Conservation (phyloP, 306 rosid species). For the Trichosanthes truncata region DNA sequence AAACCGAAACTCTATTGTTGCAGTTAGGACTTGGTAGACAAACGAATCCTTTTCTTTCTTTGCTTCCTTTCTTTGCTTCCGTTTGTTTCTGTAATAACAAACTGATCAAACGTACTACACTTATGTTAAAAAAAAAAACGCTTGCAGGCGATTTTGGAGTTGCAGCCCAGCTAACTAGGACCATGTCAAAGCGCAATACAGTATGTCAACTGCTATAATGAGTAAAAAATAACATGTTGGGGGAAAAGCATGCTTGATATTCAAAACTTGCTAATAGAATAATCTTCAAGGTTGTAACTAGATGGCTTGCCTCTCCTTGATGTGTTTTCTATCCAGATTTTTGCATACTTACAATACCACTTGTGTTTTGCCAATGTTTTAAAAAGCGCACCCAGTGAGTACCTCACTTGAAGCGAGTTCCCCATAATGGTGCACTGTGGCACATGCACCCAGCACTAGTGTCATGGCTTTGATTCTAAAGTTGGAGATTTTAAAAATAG, state of each 20-base stretch:
- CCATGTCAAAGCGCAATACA: slow-evolving; percentile 99
- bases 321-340: not conserved
- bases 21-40: slow-evolving; percentile 10
- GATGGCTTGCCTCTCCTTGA: not conserved
- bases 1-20: not conserved
- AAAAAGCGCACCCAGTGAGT: not conserved
- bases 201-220: slow-evolving; percentile 28
- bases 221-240: not conserved
- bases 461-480: not conserved
- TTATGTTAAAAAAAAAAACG: slow-evolving; percentile 21
- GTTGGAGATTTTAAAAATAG: slow-evolving; percentile 2
- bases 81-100: not conserved
- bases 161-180: slow-evolving; percentile 97
- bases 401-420: not conserved
- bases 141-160: slow-evolving; percentile 97
- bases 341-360: not conserved
- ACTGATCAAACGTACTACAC: slow-evolving; percentile 12
- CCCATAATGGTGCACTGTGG: not conserved
- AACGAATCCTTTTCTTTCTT: slow-evolving; percentile 1
- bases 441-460: not conserved
- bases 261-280: not conserved
- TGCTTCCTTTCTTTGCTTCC: not conserved
- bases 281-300: not conserved
- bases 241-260: not conserved
- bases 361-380: not conserved